These are phyloP conservation scores for Pestalotiopsis sp. DNA, from an alignment of 2,329 filamentous ascomycete genomes.

Conservation along the genomic window DNA sequence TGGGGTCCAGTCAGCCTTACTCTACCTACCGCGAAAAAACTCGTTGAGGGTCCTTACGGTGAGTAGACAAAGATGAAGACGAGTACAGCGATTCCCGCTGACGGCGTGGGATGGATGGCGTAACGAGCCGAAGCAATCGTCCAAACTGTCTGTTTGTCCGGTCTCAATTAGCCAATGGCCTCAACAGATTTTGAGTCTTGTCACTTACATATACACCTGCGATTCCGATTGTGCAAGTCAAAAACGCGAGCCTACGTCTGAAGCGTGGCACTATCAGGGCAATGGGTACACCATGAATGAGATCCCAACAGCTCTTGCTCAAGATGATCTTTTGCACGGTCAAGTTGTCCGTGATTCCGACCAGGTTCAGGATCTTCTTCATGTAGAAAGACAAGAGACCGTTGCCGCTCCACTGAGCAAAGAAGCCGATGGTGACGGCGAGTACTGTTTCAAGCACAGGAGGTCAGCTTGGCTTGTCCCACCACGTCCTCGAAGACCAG, in stretches of 20 bases:
- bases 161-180: neutral
- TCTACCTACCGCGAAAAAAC: neutral
- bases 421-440: slow-evolving; percentile 39
- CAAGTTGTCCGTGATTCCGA: slow-evolving; percentile 39
- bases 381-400: slow-evolving; percentile 42
- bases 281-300: slow-evolving; percentile 38
- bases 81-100: slow-evolving; percentile 40
- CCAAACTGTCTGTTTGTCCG: neutral
- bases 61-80: slow-evolving; percentile 47
- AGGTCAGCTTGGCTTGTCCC: neutral
- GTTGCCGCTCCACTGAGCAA: slow-evolving; percentile 44
- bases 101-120: slow-evolving; percentile 33
- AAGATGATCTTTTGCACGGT: slow-evolving; percentile 41
- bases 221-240: slow-evolving; percentile 40
- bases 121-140: slow-evolving; percentile 42
- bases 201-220: slow-evolving; percentile 40
- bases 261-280: slow-evolving; percentile 39
- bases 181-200: no score
- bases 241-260: slow-evolving; percentile 36
- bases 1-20: slow-evolving; percentile 14
- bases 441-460: slow-evolving; percentile 21
- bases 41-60: slow-evolving; percentile 24
- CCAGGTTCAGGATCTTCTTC: slow-evolving; percentile 42
- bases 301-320: slow-evolving; percentile 39
- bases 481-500: no score